Conservation (phyloP, 2,329 filamentous ascomycete genomes). For the Westerdykella aurantiaca region DNA sequence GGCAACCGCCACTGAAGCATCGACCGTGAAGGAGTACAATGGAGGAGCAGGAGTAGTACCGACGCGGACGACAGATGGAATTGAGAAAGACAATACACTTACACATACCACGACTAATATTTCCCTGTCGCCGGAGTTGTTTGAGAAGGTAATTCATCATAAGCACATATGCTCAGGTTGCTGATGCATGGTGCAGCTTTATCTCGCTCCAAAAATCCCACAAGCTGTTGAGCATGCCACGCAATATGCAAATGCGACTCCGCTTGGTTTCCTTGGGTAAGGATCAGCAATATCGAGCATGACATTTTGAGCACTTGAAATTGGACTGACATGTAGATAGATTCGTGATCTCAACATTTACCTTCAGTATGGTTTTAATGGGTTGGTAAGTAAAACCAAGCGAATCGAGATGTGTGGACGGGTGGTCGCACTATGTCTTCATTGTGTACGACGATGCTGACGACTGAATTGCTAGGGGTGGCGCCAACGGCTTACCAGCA, state of each 20-base stretch:
- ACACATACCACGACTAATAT: constrained; percentile 22
- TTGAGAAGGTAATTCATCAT: constrained; percentile 16
- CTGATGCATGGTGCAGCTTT: constrained; percentile 9
- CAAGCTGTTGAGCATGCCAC: constrained; percentile 14
- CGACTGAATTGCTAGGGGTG: constrained; percentile 28
- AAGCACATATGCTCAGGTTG: background rate
- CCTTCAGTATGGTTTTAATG: constrained; percentile 38
- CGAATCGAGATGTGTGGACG: too few species aligned
- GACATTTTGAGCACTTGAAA: background rate
- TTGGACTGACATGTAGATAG: constrained; percentile 5
- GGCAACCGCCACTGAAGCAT: too few species aligned
- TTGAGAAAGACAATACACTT: constrained; percentile 17
- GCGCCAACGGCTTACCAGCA: constrained; percentile 32
- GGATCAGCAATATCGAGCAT: background rate
- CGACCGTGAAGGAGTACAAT: too few species aligned
- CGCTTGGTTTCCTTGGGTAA: constrained; percentile 27
- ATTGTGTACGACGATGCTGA: too few species aligned
- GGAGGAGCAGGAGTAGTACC: too few species aligned
- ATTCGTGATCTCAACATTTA: constrained; percentile 39
- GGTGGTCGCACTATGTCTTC: too few species aligned
- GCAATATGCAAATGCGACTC: constrained; percentile 22
- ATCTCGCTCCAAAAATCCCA: constrained; percentile 21
- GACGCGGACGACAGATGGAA: constrained; percentile 5
- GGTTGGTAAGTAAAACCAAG: background rate
- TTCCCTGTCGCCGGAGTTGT: constrained; percentile 23